Evolutionary conservation across 192 early-diverging fungal species (phyloP), one percentile per base, ranked within the genome.

Genomic region (Coemansia sp.): DNA sequence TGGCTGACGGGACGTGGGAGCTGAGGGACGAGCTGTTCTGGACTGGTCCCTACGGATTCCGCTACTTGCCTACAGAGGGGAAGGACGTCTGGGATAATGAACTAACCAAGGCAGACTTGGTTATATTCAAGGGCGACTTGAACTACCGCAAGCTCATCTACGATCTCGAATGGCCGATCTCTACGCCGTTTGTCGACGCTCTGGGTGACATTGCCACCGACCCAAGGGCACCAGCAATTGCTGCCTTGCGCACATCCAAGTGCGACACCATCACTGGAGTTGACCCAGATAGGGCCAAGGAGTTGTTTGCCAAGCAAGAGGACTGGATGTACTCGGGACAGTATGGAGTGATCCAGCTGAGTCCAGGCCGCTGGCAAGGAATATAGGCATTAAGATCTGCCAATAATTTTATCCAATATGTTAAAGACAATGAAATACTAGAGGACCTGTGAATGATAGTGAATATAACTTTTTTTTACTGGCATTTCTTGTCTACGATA

Each of bases 71-170:
- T 10, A 88, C 85, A 2, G 81, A 86, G 53, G 90, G 88, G 20
- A 85, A 87, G 24, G 87, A 87, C 20, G 73, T 97, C 13, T 95
- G 87, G 78, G 55, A 76, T 6, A 79, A 88, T 43, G 77, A 88
- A 84, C 69, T 85, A 41, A 61, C 62, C 15, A 74, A 82, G 44
- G 79, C 93, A 1, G 83, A 89, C 34, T 53, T 95, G 24, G 84
- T 94, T 47, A 88, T 99, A 15, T 98, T 95, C 76, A 99, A 99
- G 79, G 97, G 97, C 40, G 97, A 99, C 71, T 76, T 99, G 67
- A 99, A 98, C 85, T 98, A 94, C 78, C 87, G 96, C 53, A 99
- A 99, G 77, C 84, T 96, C 34, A 88, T 93, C n/a, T 95, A 95
- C 79, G 97, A 98, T 69, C 91, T 90, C 71, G 78, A 92, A 24